phyloP scores from a whole-genome alignment of 2,329 filamentous ascomycete genomes.

The Penicillium expansum region DNA sequence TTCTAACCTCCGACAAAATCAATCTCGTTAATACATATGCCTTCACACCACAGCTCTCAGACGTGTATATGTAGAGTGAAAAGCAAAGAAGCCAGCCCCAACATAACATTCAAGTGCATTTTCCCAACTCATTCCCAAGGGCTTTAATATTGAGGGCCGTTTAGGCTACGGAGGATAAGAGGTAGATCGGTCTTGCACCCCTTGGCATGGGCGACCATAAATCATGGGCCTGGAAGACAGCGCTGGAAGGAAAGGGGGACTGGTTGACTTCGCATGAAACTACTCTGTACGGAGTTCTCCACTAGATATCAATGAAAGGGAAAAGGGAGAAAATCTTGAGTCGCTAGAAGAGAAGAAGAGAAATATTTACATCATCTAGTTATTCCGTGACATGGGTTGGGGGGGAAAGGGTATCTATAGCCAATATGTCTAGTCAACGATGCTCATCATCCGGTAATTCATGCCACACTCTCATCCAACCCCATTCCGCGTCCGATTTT shows the following conservation, averaged over 20 bases:
- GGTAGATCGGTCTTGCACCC: not conserved
- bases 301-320: too few relatives aligned
- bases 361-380: not conserved
- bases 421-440: not conserved
- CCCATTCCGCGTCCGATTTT: slow-evolving; percentile 50
- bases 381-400: not conserved
- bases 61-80: not conserved
- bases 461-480: slow-evolving; percentile 30
- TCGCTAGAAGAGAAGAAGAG: not conserved
- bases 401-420: slow-evolving; percentile 16
- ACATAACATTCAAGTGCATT: not conserved
- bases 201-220: not conserved
- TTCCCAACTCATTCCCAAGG: not conserved
- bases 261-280: too few relatives aligned
- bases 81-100: not conserved
- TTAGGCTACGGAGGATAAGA: not conserved
- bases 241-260: too few relatives aligned
- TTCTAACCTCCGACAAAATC: too few relatives aligned
- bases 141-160: not conserved
- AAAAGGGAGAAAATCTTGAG: not conserved
- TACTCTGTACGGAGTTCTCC: too few relatives aligned
- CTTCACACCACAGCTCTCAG: too few relatives aligned
- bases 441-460: not conserved
- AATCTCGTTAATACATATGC: too few relatives aligned
- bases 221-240: too few relatives aligned